These are phyloP conservation scores for Neoboletus subvelutipes DNA, from an alignment of 768 basidiomycete genomes.

Conservation along the genomic window DNA sequence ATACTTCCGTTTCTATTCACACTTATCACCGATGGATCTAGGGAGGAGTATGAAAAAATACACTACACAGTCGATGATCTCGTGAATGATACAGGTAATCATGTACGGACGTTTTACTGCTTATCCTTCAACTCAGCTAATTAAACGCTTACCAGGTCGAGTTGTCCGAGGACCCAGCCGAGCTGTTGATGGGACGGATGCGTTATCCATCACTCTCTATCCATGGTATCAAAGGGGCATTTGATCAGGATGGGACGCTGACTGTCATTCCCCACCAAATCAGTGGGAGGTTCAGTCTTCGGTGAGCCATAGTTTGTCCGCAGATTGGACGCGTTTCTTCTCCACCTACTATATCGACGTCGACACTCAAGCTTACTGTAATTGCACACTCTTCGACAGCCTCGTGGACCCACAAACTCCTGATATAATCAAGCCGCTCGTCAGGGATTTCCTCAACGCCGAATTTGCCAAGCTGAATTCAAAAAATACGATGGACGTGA, in stretches of 20 bases:
- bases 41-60: not conserved
- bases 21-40: not conserved
- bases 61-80: constrained; percentile 1
- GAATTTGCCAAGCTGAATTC: not conserved
- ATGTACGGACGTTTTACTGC: not conserved
- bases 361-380: not conserved
- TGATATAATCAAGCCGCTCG: not conserved
- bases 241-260: not conserved
- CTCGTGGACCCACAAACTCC: not conserved
- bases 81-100: not conserved
- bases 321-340: not conserved
- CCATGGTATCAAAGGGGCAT: constrained; percentile 1
- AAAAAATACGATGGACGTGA: not conserved
- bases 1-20: not conserved
- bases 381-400: not conserved
- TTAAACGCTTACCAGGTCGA: not conserved
- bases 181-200: constrained; percentile 7
- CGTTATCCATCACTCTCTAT: constrained; percentile 9
- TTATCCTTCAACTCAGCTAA: not conserved
- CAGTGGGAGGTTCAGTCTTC: not conserved
- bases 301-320: not conserved
- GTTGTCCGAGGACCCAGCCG: not conserved
- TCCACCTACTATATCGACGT: not conserved
- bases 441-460: not conserved
- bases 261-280: not conserved